Conservation (phyloP, 2,329 filamentous ascomycete species). For the Ceratocystis diversiconidia region DNA sequence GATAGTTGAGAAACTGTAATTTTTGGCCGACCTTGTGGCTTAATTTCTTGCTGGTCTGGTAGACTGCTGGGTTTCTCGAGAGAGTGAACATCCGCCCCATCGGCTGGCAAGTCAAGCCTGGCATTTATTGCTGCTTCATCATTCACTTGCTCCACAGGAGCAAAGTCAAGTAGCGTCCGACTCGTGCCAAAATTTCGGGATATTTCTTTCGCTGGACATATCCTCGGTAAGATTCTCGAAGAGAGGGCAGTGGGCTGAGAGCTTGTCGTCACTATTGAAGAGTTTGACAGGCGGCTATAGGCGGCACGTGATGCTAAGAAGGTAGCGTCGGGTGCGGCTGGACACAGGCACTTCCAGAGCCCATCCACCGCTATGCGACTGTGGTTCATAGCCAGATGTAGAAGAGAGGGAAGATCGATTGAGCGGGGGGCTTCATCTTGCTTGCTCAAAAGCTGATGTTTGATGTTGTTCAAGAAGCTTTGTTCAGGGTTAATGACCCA, state of each 20-base stretch:
- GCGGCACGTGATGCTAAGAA: background rate
- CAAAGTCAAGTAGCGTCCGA: background rate
- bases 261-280: background rate
- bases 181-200: background rate
- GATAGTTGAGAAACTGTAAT: slow-evolving; percentile 16
- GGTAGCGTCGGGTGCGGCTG: slow-evolving; percentile 25
- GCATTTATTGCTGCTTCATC: slow-evolving; percentile 1
- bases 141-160: background rate
- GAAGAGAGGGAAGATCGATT: background rate
- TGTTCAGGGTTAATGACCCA: slow-evolving; percentile 1
- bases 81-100: background rate
- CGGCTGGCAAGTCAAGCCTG: background rate
- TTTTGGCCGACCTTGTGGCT: background rate
- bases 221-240: background rate
- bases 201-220: background rate
- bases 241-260: background rate
- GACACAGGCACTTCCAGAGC: slow-evolving; percentile 50
- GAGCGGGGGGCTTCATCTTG: background rate
- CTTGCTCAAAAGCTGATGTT: background rate
- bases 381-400: slow-evolving; percentile 1
- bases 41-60: background rate
- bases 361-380: slow-evolving; percentile 31
- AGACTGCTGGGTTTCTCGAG: background rate
- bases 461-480: background rate
- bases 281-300: background rate